Percentiles rank a stretch among this genome's conserved stretches.
Evolutionary conservation across 2,329 filamentous ascomycete genomes (phyloP).

Genomic region (Cadophora luteo-olivacea): DNA sequence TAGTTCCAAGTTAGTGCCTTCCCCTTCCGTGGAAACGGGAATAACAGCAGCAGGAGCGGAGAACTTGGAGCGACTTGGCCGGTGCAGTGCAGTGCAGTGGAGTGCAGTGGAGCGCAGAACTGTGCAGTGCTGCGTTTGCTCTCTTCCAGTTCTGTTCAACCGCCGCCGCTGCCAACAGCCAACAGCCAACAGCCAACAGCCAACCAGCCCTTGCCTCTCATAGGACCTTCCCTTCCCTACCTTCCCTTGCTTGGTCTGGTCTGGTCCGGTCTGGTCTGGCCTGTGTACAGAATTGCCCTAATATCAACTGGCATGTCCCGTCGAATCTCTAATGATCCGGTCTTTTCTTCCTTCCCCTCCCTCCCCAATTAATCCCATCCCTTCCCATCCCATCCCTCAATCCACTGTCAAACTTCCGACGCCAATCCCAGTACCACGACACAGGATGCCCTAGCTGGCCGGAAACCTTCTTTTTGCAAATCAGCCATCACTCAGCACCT

Average conservation of each 20-base stretch:
- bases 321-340: background rate
- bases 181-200: no score
- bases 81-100: no score
- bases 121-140: background rate
- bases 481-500: slow-evolving; percentile 25
- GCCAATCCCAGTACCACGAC: slow-evolving; percentile 18
- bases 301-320: slow-evolving; percentile 1
- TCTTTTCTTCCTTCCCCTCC: slow-evolving; percentile 2
- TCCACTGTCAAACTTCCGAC: slow-evolving; percentile 13
- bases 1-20: background rate
- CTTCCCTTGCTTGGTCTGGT: background rate
- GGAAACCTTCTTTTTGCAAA: slow-evolving; percentile 15
- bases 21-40: slow-evolving; percentile 2
- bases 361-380: slow-evolving; percentile 10
- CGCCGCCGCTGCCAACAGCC: background rate
- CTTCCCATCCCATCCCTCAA: background rate
- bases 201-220: background rate
- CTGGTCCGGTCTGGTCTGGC: background rate
- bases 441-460: slow-evolving; percentile 24
- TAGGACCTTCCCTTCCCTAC: no score
- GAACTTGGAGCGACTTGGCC: background rate
- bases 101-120: no score
- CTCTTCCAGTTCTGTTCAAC: background rate
- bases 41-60: background rate
- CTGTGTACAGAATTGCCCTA: background rate